Evolutionary conservation across 352 stramenopile species (phyloP).

Genomic region (Phytophthora brassicae): DNA sequence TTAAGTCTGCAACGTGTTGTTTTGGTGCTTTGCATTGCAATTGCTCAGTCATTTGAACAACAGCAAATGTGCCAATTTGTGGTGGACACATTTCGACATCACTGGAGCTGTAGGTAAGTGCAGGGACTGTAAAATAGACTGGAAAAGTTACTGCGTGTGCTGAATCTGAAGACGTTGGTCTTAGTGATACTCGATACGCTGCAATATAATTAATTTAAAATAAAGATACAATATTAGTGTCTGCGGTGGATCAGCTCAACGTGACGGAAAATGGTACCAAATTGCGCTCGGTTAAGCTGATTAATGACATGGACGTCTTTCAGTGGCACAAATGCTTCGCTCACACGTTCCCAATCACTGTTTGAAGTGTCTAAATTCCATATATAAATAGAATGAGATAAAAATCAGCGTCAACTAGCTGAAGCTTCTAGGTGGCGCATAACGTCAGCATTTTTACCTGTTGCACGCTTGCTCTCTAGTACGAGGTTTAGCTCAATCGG

Average conservation of each 20-base stretch:
- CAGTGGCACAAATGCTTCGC: conserved; percentile 12
- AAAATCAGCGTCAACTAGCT: not conserved
- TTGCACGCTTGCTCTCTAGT: conserved; percentile 17
- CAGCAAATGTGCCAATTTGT: conserved; percentile 23
- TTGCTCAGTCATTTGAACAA: conserved; percentile 5
- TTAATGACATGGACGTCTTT: conserved; percentile 24
- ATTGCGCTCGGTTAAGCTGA: conserved; percentile 21
- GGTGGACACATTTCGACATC: conserved; percentile 22
- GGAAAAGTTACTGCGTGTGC: conserved; percentile 18
- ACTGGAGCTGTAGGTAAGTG: conserved; percentile 8
- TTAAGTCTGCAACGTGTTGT: conserved; percentile 5
- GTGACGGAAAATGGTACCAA: conserved; percentile 14
- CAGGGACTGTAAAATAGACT: conserved; percentile 18
- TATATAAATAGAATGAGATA: not conserved
- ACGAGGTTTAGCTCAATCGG: conserved; percentile 12
- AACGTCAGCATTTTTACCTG: conserved; percentile 4
- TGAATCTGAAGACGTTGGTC: conserved; percentile 7
- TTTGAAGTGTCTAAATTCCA: conserved; percentile 4
- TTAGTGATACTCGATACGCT: conserved; percentile 29
- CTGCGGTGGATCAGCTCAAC: not conserved
- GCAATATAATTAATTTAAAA: not conserved
- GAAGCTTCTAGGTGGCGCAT: not conserved
- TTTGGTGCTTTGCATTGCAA: conserved; percentile 15
- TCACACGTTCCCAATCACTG: conserved; percentile 19
- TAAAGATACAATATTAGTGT: not conserved